A percentile compares a stretch with the other conserved stretches of the same genome.
Evolutionary conservation across 441 rosid species (phyloP).

Genomic region (Flueggea neowawraea): DNA sequence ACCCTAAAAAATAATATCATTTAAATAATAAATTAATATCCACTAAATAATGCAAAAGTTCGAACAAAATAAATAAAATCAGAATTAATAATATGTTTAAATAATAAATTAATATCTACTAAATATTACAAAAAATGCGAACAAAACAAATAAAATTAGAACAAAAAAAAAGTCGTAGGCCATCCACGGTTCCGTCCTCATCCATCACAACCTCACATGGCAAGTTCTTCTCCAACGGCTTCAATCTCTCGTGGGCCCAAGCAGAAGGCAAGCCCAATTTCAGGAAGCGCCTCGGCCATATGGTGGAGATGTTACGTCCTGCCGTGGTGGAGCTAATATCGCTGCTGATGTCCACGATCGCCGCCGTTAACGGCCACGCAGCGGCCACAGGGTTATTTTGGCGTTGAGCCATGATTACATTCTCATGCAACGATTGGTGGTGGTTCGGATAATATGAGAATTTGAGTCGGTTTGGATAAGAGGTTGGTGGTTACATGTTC

Average conservation of each 20-base stretch:
- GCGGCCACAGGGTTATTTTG: slow-evolving; percentile 54
- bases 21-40: too few species aligned
- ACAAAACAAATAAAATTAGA: too few species aligned
- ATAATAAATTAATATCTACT: too few species aligned
- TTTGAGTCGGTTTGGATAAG: too few species aligned
- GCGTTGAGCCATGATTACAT: slow-evolving; percentile 64
- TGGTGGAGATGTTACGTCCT: slow-evolving; percentile 45
- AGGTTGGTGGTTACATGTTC: too few species aligned
- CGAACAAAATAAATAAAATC: too few species aligned
- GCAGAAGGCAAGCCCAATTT: background rate
- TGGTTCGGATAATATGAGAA: too few species aligned
- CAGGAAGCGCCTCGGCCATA: slow-evolving; percentile 14
- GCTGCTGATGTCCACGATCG: slow-evolving; percentile 79
- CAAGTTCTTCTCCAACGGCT: slow-evolving; percentile 88
- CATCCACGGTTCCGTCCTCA: slow-evolving; percentile 44
- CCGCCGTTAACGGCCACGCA: slow-evolving; percentile 66
- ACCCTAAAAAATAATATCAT: too few species aligned
- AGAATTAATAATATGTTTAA: too few species aligned
- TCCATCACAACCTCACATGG: slow-evolving; percentile 56
- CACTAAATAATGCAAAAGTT: too few species aligned
- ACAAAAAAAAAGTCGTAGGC: slow-evolving; percentile 15
- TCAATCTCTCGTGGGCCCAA: slow-evolving; percentile 53
- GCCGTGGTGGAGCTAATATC: slow-evolving; percentile 48
- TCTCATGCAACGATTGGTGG: slow-evolving; percentile 18
- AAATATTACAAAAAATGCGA: too few species aligned